phyloP scores from a whole-genome alignment of 1,284 basidiomycete genomes.

The Ustilago hordei region DNA sequence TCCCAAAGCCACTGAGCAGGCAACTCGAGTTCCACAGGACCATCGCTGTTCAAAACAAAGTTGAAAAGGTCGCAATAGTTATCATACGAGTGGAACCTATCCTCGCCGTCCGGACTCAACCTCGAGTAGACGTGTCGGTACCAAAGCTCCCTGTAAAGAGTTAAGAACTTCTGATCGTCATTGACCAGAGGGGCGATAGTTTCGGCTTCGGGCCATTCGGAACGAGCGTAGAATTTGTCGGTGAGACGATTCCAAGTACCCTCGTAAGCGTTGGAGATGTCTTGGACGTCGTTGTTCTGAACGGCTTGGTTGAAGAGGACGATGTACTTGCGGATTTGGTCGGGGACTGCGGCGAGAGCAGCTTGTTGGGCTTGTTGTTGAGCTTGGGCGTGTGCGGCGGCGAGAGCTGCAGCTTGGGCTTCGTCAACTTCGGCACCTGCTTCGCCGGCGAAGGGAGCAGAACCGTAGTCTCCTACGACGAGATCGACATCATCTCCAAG shows the following conservation, averaged over 20 bases:
- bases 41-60: constrained; percentile 89
- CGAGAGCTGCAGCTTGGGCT: constrained; percentile 52
- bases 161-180: constrained; percentile 77
- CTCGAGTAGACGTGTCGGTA: constrained; percentile 93
- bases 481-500: constrained; percentile 59
- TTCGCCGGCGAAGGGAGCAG: constrained; percentile 27
- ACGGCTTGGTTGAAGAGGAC: constrained; percentile 67
- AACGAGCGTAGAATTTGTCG: constrained; percentile 91
- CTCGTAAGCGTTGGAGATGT: constrained; percentile 92
- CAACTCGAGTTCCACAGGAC: constrained; percentile 88
- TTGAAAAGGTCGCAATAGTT: constrained; percentile 99
- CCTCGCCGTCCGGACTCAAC: constrained; percentile 92
- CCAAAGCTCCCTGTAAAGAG: constrained; percentile 94
- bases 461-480: constrained; percentile 49
- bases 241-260: constrained; percentile 96
- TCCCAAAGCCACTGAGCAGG: constrained; percentile 99
- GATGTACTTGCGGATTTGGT: constrained; percentile 68
- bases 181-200: constrained; percentile 88
- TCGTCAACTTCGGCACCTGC: constrained; percentile 47
- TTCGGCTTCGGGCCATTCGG: constrained; percentile 98
- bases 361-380: constrained; percentile 61
- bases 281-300: constrained; percentile 69
- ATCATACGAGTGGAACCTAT: constrained; percentile 98
- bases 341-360: constrained; percentile 65
- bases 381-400: constrained; percentile 59